Percentiles rank a stretch among this genome's conserved stretches.
Evolutionary conservation across 768 basidiomycete genomes (phyloP).

Genomic region (Clitopilus passeckerianus): DNA sequence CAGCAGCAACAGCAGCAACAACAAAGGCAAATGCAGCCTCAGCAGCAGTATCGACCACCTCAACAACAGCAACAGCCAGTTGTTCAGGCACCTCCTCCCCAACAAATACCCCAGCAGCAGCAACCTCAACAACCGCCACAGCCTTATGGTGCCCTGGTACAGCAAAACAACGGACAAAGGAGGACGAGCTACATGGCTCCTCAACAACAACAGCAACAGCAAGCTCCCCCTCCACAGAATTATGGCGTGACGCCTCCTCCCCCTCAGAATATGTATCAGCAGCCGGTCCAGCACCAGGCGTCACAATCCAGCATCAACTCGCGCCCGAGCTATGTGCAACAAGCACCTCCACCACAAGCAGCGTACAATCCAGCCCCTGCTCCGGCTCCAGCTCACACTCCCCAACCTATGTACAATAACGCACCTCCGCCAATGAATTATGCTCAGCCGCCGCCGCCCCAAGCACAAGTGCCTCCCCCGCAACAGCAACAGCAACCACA

Average conservation of each 20-base stretch:
- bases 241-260: constrained; percentile 1
- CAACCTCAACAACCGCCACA: constrained; percentile 22
- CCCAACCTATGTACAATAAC: constrained; percentile 15
- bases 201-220: constrained; percentile 21
- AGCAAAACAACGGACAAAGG: constrained; percentile 27
- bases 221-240: constrained; percentile 6
- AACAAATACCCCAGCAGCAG: constrained; percentile 17
- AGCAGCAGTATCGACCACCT: constrained; percentile 17
- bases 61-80: constrained; percentile 23
- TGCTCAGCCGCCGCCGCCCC: constrained; percentile 10
- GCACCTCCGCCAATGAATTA: constrained; percentile 21
- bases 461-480: constrained; percentile 11
- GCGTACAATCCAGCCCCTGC: constrained; percentile 13
- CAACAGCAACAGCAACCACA: constrained; percentile 19
- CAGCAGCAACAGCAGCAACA: constrained; percentile 34
- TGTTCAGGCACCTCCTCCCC: constrained; percentile 16
- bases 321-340: constrained; percentile 12
- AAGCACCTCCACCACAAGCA: constrained; percentile 15
- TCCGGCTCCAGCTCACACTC: constrained; percentile 9
- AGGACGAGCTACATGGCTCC: constrained; percentile 28
- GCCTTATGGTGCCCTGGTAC: constrained; percentile 3
- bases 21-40: constrained; percentile 19
- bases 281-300: constrained; percentile 8
- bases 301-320: constrained; percentile 7
- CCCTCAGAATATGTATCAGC: constrained; percentile 3